Conservation (phyloP, 352 stramenopile genomes). For the Globisporangium irregulare region DNA sequence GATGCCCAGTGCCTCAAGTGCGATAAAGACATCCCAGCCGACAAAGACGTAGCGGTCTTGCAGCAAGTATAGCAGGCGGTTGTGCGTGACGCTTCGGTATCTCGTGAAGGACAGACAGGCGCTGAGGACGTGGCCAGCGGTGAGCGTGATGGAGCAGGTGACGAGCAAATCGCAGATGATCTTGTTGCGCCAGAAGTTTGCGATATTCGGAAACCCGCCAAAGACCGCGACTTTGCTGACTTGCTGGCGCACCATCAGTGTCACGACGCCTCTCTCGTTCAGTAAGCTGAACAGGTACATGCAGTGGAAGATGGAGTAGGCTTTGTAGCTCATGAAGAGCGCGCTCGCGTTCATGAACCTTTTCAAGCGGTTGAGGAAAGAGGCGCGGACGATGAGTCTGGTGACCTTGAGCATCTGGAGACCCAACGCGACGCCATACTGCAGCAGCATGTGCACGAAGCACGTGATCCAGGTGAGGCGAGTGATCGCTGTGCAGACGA, state of each 20-base stretch:
- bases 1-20: conserved; percentile 30
- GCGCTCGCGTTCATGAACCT: background rate
- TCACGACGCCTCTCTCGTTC: conserved; percentile 15
- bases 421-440: conserved; percentile 27
- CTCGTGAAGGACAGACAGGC: background rate
- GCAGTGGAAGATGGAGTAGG: conserved; percentile 27
- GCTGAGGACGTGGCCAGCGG: conserved; percentile 4
- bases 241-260: conserved; percentile 18
- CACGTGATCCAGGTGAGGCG: conserved; percentile 56
- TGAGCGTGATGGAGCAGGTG: conserved; percentile 8
- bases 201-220: conserved; percentile 21
- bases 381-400: background rate
- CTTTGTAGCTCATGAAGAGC: conserved; percentile 28
- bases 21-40: conserved; percentile 38
- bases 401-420: conserved; percentile 43
- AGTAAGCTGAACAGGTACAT: conserved; percentile 22
- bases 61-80: conserved; percentile 27
- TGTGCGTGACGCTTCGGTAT: conserved; percentile 16
- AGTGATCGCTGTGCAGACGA: conserved; percentile 39
- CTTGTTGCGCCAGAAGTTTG: conserved; percentile 31
- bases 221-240: conserved; percentile 18
- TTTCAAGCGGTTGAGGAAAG: background rate
- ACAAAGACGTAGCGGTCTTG: conserved; percentile 33
- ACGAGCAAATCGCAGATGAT: conserved; percentile 20
- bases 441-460: conserved; percentile 32